These are phyloP conservation scores for Cardamine resedifolia DNA, from an alignment of 345 rosid species.

Conservation along the genomic window DNA sequence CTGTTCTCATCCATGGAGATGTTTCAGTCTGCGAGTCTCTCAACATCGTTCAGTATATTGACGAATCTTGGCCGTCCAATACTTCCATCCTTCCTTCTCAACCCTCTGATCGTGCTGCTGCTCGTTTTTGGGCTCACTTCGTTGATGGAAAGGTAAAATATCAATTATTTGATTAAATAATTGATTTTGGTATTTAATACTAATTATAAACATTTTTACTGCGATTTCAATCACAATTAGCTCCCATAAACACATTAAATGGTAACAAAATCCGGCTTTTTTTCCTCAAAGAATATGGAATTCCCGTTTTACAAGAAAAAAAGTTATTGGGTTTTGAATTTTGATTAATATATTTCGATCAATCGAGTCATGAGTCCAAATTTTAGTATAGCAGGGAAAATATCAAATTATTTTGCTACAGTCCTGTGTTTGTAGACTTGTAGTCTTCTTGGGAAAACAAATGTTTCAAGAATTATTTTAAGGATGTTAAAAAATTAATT, in stretches of 20 bases:
- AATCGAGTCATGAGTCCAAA: background rate
- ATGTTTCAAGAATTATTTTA: too few species aligned
- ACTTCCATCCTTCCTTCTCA: constrained; percentile 50
- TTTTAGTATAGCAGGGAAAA: background rate
- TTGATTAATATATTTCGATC: background rate
- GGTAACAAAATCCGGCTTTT: background rate
- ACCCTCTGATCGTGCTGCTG: constrained; percentile 54
- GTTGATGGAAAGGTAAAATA: constrained; percentile 58
- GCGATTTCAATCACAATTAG: background rate
- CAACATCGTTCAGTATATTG: constrained; percentile 65
- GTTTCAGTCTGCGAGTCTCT: constrained; percentile 66
- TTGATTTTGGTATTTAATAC: too few species aligned
- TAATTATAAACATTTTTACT: background rate
- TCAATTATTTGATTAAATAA: background rate
- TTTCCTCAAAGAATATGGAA: background rate
- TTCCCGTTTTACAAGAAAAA: too few species aligned
- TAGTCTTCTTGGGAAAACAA: background rate
- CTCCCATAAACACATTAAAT: background rate
- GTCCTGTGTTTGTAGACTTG: background rate
- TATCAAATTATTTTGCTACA: background rate
- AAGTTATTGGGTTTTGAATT: background rate
- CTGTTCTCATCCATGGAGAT: constrained; percentile 65
- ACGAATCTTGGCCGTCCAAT: constrained; percentile 63
- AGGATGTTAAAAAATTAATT: background rate
- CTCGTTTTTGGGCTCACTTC: constrained; percentile 73